A percentile compares a stretch with the other conserved stretches of the same genome.
Conservation (phyloP, 139 green algal species). For the Parachlorella kessleri region DNA sequence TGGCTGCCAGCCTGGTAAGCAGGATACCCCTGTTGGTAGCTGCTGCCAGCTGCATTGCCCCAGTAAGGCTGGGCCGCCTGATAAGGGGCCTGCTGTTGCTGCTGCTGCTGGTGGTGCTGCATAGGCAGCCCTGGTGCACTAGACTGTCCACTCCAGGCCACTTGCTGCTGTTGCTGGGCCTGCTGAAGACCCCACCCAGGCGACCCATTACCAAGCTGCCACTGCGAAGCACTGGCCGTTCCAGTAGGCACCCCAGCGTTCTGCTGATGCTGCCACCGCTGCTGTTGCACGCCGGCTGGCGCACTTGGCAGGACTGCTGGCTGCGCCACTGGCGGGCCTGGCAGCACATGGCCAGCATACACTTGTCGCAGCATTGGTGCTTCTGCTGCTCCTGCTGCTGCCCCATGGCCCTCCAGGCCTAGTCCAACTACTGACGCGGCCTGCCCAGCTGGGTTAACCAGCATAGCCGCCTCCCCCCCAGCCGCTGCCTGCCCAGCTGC, state of each 20-base stretch:
- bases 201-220: too few relatives aligned
- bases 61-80: too few relatives aligned
- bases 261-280: constrained; percentile 4
- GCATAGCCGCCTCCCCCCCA: not conserved
- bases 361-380: not conserved
- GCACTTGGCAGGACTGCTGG: not conserved
- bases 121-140: not conserved
- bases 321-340: not conserved
- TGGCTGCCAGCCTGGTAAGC: too few relatives aligned
- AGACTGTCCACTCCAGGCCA: not conserved
- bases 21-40: not conserved
- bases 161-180: too few relatives aligned
- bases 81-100: not conserved
- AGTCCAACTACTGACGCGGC: not conserved
- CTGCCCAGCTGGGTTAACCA: not conserved
- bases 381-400: not conserved
- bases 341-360: not conserved
- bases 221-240: too few relatives aligned
- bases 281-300: not conserved
- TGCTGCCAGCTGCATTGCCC: not conserved
- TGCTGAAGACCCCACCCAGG: too few relatives aligned
- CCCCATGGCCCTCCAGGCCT: not conserved
- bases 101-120: not conserved
- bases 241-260: too few relatives aligned
- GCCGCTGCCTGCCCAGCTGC: not conserved